Evolutionary conservation across 192 early-diverging fungal genomes (phyloP), one percentile per base, ranked within the genome.

Genomic region (Backusella mclennaniae): DNA sequence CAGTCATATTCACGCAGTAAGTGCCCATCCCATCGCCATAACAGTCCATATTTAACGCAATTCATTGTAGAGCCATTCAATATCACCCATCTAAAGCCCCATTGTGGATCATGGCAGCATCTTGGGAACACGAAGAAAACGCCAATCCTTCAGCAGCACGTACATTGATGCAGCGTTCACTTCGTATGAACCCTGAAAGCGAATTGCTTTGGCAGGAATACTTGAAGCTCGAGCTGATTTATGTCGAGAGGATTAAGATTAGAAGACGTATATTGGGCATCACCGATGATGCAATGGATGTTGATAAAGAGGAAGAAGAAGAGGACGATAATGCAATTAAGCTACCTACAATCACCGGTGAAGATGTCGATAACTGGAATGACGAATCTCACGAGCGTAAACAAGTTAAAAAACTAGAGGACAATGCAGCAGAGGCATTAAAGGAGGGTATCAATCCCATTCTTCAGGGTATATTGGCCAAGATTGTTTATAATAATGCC

Each of bases 21-120:
- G 82, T n/a, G 1, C 21, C 42, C 8, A 26, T 26, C 26, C 26
- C 26, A 26, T 26, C 26, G 26, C 26, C 26, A 26, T 26, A 26
- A 8, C 59, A 66, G 63, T 74, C 15, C 19, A n/a, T 52, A 4
- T 5, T 19, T 17, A 44, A 44, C 42, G 0, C 12, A 17, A 44
- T 63, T 67, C n/a, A 46, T 68, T 33, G 77, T 56, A 87, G 92
- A 35, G 97, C 95, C 0, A 93, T 99, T 52, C 92, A 94, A 73
- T 86, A 90, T 53, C 96, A 98, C 74, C 98, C 96, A 6, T 87
- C 81, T 19, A 93, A 96, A 26, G 79, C 91, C 33, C 74, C 86
- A 42, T 87, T 99, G 80, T 99, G 97, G 96, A 93, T 98, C 71
- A 81, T 95, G 82, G 95, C 97, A 2, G 96, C 96, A 1, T 86